A percentile compares a stretch with the other conserved stretches of the same genome.
These are phyloP conservation scores for Boletus bicolor DNA, from an alignment of 768 basidiomycete genomes.

Conservation along the genomic window DNA sequence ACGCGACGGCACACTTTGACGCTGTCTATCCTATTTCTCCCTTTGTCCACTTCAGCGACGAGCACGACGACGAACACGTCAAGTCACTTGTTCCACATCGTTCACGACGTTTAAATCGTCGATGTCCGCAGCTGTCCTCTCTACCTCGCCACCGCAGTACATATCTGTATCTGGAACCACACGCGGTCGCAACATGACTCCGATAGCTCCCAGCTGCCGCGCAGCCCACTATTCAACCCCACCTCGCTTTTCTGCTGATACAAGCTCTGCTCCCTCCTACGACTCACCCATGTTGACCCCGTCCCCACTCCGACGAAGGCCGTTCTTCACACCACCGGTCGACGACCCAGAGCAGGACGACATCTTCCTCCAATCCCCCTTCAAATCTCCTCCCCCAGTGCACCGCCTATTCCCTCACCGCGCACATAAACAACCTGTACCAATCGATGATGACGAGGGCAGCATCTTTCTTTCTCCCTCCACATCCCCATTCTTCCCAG, in stretches of 20 bases:
- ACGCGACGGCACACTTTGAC: conserved; percentile 17
- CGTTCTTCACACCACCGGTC: conserved; percentile 36
- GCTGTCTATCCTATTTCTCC: conserved; percentile 4
- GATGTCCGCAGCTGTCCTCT: conserved; percentile 26
- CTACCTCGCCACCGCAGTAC: conserved; percentile 35
- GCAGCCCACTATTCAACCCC: conserved; percentile 34
- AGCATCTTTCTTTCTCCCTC: conserved; percentile 55
- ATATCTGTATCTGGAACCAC: conserved; percentile 32
- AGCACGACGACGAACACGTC: conserved; percentile 20
- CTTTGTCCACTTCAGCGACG: conserved; percentile 22
- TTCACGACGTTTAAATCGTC: conserved; percentile 5
- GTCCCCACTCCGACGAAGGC: conserved; percentile 53
- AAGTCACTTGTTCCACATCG: conserved; percentile 8
- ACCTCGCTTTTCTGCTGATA: conserved; percentile 26
- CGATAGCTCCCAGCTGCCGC: conserved; percentile 33
- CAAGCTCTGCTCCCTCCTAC: conserved; percentile 33
- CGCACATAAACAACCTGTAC: conserved; percentile 32
- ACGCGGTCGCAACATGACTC: conserved; percentile 32
- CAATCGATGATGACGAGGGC: conserved; percentile 55
- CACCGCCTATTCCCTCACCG: conserved; percentile 41
- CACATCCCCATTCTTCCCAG: conserved; percentile 41
- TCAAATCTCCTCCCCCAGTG: conserved; percentile 44
- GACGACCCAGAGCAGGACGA: conserved; percentile 42
- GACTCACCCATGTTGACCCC: conserved; percentile 64
- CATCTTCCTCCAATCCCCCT: conserved; percentile 53